Conservation (phyloP, 2,329 filamentous ascomycete species). For the Diaporthe sp. region DNA sequence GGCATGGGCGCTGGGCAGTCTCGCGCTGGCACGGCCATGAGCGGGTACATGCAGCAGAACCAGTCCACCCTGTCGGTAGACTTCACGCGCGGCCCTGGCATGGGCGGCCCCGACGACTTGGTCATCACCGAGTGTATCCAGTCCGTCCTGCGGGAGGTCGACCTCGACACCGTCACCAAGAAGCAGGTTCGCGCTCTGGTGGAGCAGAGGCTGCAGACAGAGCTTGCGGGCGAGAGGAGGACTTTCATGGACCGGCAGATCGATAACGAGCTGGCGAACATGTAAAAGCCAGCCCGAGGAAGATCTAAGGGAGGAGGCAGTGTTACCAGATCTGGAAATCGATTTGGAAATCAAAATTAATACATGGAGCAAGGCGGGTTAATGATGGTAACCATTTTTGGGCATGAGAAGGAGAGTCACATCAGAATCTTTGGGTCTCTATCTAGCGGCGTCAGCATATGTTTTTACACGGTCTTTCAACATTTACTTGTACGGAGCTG, state of each 20-base stretch:
- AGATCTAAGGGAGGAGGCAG: background rate
- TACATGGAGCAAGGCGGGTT: constrained; percentile 27
- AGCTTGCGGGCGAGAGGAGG: constrained; percentile 86
- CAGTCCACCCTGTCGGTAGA: constrained; percentile 69
- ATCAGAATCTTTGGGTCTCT: constrained; percentile 6
- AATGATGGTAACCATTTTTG: constrained; percentile 25
- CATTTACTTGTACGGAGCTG: constrained; percentile 16
- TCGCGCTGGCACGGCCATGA: constrained; percentile 60
- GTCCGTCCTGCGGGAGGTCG: constrained; percentile 85
- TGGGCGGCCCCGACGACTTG: constrained; percentile 78
- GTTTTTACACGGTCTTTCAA: constrained; percentile 31
- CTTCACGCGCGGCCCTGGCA: constrained; percentile 67
- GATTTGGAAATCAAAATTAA: background rate
- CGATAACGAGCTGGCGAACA: constrained; percentile 91
- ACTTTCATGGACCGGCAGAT: constrained; percentile 94
- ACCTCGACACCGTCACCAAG: constrained; percentile 97
- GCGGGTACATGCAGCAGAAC: constrained; percentile 59
- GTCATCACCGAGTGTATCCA: constrained; percentile 89
- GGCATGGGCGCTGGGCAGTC: constrained; percentile 53
- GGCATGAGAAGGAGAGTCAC: constrained; percentile 21
- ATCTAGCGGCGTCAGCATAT: constrained; percentile 36
- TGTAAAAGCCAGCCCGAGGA: constrained; percentile 67
- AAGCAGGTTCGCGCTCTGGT: constrained; percentile 94
- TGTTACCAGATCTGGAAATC: background rate
- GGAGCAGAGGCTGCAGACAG: constrained; percentile 92